A percentile compares a stretch with the other conserved stretches of the same genome.
Evolutionary conservation across 1,284 basidiomycete species (phyloP).

Genomic region (Termitomyces sp.): DNA sequence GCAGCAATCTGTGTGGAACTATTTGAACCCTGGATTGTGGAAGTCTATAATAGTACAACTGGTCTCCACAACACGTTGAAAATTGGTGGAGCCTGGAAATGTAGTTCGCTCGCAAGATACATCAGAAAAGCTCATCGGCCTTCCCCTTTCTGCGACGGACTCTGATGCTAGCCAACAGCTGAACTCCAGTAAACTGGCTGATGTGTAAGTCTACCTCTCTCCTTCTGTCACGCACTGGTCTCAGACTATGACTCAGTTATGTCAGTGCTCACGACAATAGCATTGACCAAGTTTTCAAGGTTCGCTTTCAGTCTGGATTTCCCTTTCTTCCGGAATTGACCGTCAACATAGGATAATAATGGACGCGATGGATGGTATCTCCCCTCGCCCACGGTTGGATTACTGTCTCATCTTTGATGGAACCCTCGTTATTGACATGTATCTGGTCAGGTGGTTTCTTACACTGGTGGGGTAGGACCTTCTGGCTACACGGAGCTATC

Average conservation of each 20-base stretch:
- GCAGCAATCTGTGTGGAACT: constrained; percentile 36
- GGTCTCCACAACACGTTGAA: constrained; percentile 26
- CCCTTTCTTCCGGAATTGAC: neutral
- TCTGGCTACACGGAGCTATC: constrained; percentile 36
- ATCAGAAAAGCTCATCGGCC: constrained; percentile 15
- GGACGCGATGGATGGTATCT: constrained; percentile 35
- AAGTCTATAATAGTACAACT: constrained; percentile 33
- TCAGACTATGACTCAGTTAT: constrained; percentile 13
- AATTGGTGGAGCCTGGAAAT: constrained; percentile 27
- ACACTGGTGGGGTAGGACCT: constrained; percentile 31
- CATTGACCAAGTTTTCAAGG: constrained; percentile 36
- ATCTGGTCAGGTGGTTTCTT: constrained; percentile 31
- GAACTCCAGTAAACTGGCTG: constrained; percentile 25
- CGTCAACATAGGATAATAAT: constrained; percentile 30
- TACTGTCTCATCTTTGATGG: neutral
- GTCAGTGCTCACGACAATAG: constrained; percentile 34
- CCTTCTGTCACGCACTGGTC: neutral
- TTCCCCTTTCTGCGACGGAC: constrained; percentile 15
- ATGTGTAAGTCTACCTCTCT: constrained; percentile 21
- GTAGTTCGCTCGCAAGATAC: constrained; percentile 17
- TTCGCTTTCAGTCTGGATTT: constrained; percentile 6
- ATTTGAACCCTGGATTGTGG: constrained; percentile 40
- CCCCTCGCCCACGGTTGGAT: constrained; percentile 34
- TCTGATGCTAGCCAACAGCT: constrained; percentile 21
- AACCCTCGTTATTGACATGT: neutral